Base-by-base conservation (phyloP, 371 early-diverging fungal genomes). In the Mucor piriformis region DNA sequence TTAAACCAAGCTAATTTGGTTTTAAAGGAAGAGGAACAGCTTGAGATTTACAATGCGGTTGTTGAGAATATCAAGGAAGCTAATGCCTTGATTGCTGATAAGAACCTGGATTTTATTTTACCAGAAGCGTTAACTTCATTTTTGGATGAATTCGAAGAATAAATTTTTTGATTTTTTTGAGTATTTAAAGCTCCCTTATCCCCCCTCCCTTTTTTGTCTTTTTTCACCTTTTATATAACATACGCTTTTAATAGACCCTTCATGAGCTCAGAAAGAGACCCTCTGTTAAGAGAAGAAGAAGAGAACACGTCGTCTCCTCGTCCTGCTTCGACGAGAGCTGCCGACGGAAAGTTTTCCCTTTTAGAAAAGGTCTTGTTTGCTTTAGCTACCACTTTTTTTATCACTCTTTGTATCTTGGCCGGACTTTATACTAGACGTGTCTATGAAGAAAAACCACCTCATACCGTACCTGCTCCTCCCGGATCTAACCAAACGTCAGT, bases 51-150 rank as follows among this genome's bases (percentile, higher is more conserved):
- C 38, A 54, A 72, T 24, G 46, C 64, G 50, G 77, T 69, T 11
- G 66, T 70, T 3, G 50, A 65, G 15, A 51, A 57, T 15, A 69
- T 75, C 24, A 59, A 71, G 42, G 63, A 74, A 43, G 72, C 76
- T 2, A 57, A 75, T n/a, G 20, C 49, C 3, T 38, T 72, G 8
- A 72, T 68, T 38, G 64, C 59, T 8, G 63, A 67, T 21, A 64
- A 64, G 34, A 50, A 63, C 10, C 44, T 66, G 29, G 68, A 73
- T 15, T 72, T 67, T 37, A 62, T 42, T 12, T 57, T 81, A 20
- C 81, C 81, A 4, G 81, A 77, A 48, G 81, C 69, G 8, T 56
- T 81, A 37, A 71, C 68, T 23, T 62, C 46, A 27, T 81, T 77
- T 48, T 66, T 77, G 54, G 73, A 70, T 18, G 78, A 81, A 48